A percentile compares a stretch with the other conserved stretches of the same genome.
Evolutionary conservation across 1,284 basidiomycete species (phyloP).

Genomic region (Cutaneotrichosporon sp.): DNA sequence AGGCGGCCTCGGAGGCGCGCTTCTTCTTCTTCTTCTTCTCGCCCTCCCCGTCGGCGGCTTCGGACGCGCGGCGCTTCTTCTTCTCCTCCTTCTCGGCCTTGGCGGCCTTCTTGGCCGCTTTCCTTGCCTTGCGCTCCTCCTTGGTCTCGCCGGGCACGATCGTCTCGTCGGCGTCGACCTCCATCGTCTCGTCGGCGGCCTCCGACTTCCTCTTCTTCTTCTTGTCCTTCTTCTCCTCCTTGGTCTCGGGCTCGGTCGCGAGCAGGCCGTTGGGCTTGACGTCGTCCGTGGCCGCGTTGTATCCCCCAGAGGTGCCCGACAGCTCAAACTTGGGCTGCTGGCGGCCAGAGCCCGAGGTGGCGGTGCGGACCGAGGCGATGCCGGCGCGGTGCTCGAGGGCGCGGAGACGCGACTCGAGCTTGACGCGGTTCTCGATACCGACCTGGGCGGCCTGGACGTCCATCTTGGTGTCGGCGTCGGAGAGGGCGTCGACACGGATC

Average conservation of each 20-base stretch:
- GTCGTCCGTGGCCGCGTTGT: constrained; percentile 78
- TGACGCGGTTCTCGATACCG: constrained; percentile 88
- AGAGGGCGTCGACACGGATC: constrained; percentile 93
- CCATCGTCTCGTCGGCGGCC: constrained; percentile 54
- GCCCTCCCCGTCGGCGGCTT: constrained; percentile 50
- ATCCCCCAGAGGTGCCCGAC: constrained; percentile 65
- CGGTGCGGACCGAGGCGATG: constrained; percentile 63
- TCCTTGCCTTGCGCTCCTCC: constrained; percentile 64
- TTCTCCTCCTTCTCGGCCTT: constrained; percentile 23
- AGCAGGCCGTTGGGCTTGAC: constrained; percentile 62
- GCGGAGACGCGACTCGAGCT: constrained; percentile 91
- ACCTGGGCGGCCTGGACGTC: constrained; percentile 77
- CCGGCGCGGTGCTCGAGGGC: constrained; percentile 83
- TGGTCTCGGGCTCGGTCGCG: constrained; percentile 72
- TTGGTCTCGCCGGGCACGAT: constrained; percentile 55
- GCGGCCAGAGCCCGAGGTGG: constrained; percentile 59
- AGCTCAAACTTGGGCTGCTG: constrained; percentile 75
- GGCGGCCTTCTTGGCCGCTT: constrained; percentile 55
- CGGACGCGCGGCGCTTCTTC: constrained; percentile 52
- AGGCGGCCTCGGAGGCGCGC: constrained; percentile 50
- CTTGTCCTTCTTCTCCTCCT: constrained; percentile 76
- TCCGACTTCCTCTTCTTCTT: constrained; percentile 64
- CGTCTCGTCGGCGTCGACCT: constrained; percentile 52
- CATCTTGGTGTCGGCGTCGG: constrained; percentile 88
- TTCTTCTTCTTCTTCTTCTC: constrained; percentile 70